phyloP scores from a whole-genome alignment of 306 rosid genomes.

The Fragaria ananassa region DNA sequence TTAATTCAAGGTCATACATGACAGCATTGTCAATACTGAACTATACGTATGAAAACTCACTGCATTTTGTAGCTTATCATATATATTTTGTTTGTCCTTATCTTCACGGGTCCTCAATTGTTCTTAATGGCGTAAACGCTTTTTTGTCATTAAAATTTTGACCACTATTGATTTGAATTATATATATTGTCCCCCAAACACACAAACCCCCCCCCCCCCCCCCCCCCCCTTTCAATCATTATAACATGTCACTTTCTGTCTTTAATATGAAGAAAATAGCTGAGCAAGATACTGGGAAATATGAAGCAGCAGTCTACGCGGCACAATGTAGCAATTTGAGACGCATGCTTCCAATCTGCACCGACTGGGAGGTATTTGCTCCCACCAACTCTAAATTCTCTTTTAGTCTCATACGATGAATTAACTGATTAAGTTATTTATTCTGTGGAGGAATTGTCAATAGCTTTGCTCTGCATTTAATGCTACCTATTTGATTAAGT shows the following conservation, averaged over 20 bases:
- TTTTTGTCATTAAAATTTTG: background rate
- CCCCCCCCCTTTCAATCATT: background rate
- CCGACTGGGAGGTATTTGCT: slow-evolving; percentile 84
- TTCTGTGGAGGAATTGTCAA: slow-evolving; percentile 7
- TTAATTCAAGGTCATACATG: background rate
- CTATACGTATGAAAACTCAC: slow-evolving; percentile 6
- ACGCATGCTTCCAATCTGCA: slow-evolving; percentile 89
- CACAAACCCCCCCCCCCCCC: too few species aligned
- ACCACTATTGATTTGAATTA: slow-evolving; percentile 8
- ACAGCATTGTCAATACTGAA: slow-evolving; percentile 20
- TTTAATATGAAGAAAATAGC: slow-evolving; percentile 70
- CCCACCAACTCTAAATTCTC: slow-evolving; percentile 2
- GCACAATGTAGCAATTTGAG: slow-evolving; percentile 82
- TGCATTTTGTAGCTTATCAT: slow-evolving; percentile 12
- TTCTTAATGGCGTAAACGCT: background rate
- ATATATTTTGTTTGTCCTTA: background rate
- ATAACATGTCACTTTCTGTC: slow-evolving; percentile 16
- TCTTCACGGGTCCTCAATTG: background rate
- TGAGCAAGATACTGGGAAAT: slow-evolving; percentile 83
- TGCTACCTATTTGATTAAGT: background rate
- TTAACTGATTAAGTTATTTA: background rate
- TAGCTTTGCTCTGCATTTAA: slow-evolving; percentile 6
- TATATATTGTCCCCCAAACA: background rate
- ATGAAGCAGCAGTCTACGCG: slow-evolving; percentile 93
- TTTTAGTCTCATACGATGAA: slow-evolving; percentile 11